These are phyloP conservation scores for Vanrija pseudolonga DNA, from an alignment of 1,284 basidiomycete species.

Conservation along the genomic window DNA sequence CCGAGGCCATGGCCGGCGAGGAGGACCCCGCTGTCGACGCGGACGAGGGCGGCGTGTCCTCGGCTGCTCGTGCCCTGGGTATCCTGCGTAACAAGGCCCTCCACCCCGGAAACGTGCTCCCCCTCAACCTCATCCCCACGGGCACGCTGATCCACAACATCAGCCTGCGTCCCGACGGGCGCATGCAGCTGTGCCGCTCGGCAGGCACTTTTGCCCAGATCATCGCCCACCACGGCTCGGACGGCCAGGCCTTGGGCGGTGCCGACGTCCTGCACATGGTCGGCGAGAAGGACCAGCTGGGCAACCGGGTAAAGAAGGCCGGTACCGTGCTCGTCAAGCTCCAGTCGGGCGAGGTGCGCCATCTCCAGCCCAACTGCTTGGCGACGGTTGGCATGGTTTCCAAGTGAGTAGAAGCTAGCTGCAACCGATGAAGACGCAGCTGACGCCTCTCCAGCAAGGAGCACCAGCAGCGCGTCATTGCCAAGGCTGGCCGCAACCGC, in stretches of 20 bases:
- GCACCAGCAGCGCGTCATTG: constrained; percentile 78
- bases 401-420: constrained; percentile 55
- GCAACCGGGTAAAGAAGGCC: constrained; percentile 23
- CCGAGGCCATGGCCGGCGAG: constrained; percentile 34
- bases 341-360: constrained; percentile 88
- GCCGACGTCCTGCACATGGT: constrained; percentile 40
- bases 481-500: constrained; percentile 85
- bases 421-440: not conserved
- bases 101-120: constrained; percentile 90
- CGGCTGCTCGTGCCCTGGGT: constrained; percentile 61
- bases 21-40: constrained; percentile 31
- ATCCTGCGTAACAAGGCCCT: constrained; percentile 79
- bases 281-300: constrained; percentile 20
- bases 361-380: constrained; percentile 73
- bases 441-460: constrained; percentile 54
- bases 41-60: constrained; percentile 50
- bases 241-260: constrained; percentile 49
- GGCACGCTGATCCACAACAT: constrained; percentile 89
- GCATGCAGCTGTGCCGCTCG: constrained; percentile 78
- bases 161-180: constrained; percentile 69
- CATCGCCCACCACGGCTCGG: constrained; percentile 59
- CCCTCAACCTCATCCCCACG: constrained; percentile 82
- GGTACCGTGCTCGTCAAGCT: constrained; percentile 67
- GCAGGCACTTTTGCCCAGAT: constrained; percentile 85
- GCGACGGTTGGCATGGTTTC: constrained; percentile 90